Evolutionary conservation across 2,329 filamentous ascomycete genomes (phyloP).

Genomic region (Colletotrichum liriopes): DNA sequence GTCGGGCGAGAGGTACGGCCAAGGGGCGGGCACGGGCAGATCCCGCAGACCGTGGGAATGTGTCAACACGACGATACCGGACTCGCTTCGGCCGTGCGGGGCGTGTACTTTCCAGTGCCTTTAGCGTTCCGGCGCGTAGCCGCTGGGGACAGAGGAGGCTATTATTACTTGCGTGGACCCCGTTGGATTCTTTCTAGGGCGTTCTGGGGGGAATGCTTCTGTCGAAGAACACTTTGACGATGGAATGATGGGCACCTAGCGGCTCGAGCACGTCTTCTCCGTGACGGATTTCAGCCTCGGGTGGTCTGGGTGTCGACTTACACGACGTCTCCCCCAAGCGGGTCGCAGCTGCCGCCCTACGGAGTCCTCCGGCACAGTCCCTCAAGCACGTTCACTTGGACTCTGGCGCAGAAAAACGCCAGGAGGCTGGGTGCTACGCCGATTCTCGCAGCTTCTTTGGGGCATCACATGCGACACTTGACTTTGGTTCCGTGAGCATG

Average conservation of each 20-base stretch:
- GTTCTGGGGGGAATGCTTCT: neutral
- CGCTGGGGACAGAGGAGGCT: neutral
- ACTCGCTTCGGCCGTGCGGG: neutral
- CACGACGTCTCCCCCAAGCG: neutral
- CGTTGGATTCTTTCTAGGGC: neutral
- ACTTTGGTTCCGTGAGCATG: neutral
- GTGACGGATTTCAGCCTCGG: neutral
- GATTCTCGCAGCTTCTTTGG: neutral
- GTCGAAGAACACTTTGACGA: neutral
- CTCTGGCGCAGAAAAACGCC: neutral
- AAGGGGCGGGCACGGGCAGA: slow-evolving; percentile 12
- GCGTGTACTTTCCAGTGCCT: neutral
- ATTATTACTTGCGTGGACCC: neutral
- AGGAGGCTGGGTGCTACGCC: neutral
- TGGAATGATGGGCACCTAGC: neutral
- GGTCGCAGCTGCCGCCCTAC: neutral
- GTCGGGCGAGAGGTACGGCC: neutral
- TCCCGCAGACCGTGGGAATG: neutral
- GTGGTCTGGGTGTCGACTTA: neutral
- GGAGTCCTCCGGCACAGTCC: too few species aligned
- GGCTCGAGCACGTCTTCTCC: neutral
- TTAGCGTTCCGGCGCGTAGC: neutral
- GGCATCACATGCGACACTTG: neutral
- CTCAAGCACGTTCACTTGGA: neutral
- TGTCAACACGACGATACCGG: neutral